A percentile compares a stretch with the other conserved stretches of the same genome.
Evolutionary conservation across 805 yeast genomes (phyloP).

Genomic region (Candida manassasensis): DNA sequence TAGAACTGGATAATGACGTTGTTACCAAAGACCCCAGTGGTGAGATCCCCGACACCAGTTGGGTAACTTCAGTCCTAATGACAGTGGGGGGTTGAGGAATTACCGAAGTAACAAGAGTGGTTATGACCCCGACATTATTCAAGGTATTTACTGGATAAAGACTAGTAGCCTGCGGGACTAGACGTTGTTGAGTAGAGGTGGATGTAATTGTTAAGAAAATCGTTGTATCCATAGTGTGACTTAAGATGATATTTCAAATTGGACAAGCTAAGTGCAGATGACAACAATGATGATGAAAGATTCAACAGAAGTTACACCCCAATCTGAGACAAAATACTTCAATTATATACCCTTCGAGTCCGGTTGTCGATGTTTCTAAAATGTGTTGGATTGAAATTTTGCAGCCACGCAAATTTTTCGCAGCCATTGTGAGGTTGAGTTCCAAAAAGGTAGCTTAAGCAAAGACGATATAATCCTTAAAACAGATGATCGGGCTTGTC

Average conservation of each 20-base stretch:
- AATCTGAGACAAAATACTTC: not conserved
- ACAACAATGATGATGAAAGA: too few relatives aligned
- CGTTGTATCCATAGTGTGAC: slow-evolving; percentile 7
- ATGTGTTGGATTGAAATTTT: not conserved
- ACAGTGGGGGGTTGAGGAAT: slow-evolving; percentile 2
- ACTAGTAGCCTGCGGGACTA: not conserved
- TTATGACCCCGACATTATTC: not conserved
- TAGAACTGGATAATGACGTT: not conserved
- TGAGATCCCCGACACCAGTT: not conserved
- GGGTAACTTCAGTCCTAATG: slow-evolving; percentile 1
- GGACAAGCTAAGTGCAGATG: too few relatives aligned
- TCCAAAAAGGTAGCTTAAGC: too few relatives aligned
- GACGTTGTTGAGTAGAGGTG: slow-evolving; percentile 6
- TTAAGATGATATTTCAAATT: too few relatives aligned
- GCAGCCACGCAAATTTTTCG: not conserved
- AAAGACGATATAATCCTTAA: too few relatives aligned
- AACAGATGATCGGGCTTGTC: too few relatives aligned
- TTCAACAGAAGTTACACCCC: too few relatives aligned
- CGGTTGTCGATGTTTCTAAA: not conserved
- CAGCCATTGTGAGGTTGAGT: too few relatives aligned
- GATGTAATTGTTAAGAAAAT: slow-evolving; percentile 8
- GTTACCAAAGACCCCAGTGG: not conserved
- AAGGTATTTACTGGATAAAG: not conserved
- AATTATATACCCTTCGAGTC: not conserved
- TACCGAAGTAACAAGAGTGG: slow-evolving; percentile 1